Conservation (phyloP, 2,329 filamentous ascomycete genomes). For the Calonectria fujianensis region DNA sequence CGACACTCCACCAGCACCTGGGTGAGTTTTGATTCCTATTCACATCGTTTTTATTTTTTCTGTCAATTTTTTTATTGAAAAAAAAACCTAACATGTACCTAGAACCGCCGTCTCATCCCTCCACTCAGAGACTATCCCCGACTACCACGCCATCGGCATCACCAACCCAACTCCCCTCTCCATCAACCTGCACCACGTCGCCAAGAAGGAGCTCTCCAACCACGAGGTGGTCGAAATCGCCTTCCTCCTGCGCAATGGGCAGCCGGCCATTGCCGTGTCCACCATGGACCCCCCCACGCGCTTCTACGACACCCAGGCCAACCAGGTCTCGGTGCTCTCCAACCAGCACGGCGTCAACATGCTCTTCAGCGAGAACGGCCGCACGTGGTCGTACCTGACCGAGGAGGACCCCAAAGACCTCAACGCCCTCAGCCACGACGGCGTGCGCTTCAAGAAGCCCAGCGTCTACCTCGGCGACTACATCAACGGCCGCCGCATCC, state of each 20-base stretch:
- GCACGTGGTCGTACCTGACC: constrained; percentile 52
- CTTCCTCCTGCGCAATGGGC: constrained; percentile 46
- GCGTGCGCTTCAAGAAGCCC: constrained; percentile 49
- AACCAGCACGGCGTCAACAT: constrained; percentile 54
- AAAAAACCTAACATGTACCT: neutral
- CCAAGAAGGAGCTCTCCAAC: constrained; percentile 53
- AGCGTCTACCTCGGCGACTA: constrained; percentile 52
- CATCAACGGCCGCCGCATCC: constrained; percentile 47
- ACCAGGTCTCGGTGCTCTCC: constrained; percentile 45
- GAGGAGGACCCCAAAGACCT: constrained; percentile 53
- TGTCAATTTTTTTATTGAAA: neutral
- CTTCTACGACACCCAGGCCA: constrained; percentile 51
- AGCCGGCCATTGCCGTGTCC: constrained; percentile 49
- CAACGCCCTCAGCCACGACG: constrained; percentile 48
- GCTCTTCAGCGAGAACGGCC: constrained; percentile 47
- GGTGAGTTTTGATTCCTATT: constrained; percentile 33
- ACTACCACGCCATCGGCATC: constrained; percentile 54
- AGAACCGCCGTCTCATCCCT: constrained; percentile 51
- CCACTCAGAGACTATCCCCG: constrained; percentile 52
- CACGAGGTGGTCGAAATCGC: constrained; percentile 51
- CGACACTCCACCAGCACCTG: constrained; percentile 32
- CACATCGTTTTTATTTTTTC: neutral
- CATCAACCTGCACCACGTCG: constrained; percentile 53
- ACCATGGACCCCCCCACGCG: constrained; percentile 53
- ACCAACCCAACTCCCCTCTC: constrained; percentile 50